These are phyloP conservation scores for Galium porrigens DNA, from an alignment of 305 asterid species.

Conservation along the genomic window DNA sequence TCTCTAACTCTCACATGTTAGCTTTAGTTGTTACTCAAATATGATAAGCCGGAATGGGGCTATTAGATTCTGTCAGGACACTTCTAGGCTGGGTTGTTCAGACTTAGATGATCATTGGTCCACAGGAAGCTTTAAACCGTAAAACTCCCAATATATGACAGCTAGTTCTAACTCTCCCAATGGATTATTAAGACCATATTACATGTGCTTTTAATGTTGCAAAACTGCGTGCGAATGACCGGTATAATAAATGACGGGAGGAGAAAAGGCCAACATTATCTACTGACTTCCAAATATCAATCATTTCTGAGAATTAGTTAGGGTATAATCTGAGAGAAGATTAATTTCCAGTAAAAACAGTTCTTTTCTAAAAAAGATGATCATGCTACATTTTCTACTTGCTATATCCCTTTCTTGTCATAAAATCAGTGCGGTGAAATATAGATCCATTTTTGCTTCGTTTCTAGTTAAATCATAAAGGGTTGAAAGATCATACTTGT, in stretches of 20 bases:
- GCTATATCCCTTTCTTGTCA: not conserved
- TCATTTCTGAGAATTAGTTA: not conserved
- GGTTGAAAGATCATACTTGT: not conserved
- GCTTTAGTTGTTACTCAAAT: not conserved
- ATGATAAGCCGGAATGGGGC: not conserved
- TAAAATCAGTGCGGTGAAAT: not conserved
- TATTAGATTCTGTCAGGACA: not conserved
- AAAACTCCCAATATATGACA: not conserved
- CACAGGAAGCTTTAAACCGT: not conserved
- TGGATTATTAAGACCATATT: not conserved
- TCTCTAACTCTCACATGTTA: not conserved
- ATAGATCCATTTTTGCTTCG: not conserved
- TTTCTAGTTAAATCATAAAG: not conserved
- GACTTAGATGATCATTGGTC: not conserved
- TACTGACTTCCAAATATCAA: not conserved
- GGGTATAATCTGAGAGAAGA: not conserved
- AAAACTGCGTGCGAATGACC: not conserved
- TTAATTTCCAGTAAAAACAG: not conserved
- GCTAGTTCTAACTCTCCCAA: not conserved
- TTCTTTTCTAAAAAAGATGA: not conserved
- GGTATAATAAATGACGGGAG: not conserved
- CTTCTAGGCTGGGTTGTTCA: not conserved
- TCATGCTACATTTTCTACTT: not conserved
- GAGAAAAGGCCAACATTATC: not conserved
- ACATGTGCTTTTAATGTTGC: not conserved